These are phyloP conservation scores for Tuber borchii DNA, from an alignment of 495 filamentous ascomycete species.

Conservation along the genomic window DNA sequence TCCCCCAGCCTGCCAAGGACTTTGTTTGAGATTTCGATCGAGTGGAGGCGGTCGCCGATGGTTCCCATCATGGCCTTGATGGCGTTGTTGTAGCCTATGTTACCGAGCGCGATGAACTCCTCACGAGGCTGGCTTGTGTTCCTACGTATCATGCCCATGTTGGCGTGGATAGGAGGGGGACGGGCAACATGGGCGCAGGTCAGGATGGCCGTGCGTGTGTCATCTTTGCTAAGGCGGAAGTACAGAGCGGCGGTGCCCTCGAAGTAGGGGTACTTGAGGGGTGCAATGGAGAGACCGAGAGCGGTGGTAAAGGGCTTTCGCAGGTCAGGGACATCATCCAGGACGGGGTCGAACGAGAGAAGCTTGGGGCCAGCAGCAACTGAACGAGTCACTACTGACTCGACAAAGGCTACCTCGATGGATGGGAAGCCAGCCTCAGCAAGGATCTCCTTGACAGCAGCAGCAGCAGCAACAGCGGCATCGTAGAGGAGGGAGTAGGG, in stretches of 20 bases:
- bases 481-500: conserved; percentile 5
- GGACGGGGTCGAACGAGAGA: conserved; percentile 13
- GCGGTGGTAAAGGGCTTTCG: conserved; percentile 7
- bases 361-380: conserved; percentile 4
- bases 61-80: not conserved
- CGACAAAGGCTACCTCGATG: conserved; percentile 10
- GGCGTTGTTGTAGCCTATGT: not conserved
- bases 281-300: conserved; percentile 17
- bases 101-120: not conserved
- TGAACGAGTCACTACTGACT: conserved; percentile 12
- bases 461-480: not conserved
- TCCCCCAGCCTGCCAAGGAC: not conserved
- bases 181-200: not conserved
- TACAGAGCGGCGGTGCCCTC: not conserved
- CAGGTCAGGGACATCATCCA: conserved; percentile 6
- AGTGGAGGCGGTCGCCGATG: not conserved
- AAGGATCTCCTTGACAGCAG: conserved; percentile 4
- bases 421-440: conserved; percentile 11
- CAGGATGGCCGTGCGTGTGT: not conserved
- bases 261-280: conserved; percentile 12
- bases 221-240: not conserved
- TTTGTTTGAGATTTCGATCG: not conserved
- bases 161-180: not conserved
- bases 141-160: not conserved
- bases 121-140: not conserved